A percentile compares a stretch with the other conserved stretches of the same genome.
Conservation (phyloP, 805 yeast species). For the Cyberlindnera meyerae region DNA sequence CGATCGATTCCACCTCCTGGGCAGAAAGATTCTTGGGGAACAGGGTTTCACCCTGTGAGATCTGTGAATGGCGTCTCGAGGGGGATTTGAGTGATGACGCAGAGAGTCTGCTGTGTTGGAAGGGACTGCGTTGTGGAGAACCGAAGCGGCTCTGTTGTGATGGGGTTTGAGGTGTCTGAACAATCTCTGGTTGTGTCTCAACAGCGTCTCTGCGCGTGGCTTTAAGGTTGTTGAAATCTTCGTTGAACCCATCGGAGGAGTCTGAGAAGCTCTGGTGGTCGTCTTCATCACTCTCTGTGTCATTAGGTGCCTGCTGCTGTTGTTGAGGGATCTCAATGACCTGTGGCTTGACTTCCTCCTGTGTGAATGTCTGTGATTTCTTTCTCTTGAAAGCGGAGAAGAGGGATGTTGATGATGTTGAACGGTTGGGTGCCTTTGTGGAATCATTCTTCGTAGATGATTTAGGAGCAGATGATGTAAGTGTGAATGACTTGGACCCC, state of each 20-base stretch:
- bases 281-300: not conserved
- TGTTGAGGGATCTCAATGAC: slow-evolving; percentile 1
- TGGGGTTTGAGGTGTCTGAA: not conserved
- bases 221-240: slow-evolving; percentile 22
- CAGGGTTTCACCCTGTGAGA: slow-evolving; percentile 47
- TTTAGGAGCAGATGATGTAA: slow-evolving; percentile 3
- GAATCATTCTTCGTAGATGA: too few species aligned
- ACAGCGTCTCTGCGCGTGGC: not conserved
- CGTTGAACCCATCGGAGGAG: slow-evolving; percentile 21
- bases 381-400: slow-evolving; percentile 24
- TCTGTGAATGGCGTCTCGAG: slow-evolving; percentile 12
- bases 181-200: not conserved
- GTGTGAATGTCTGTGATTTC: slow-evolving; percentile 4
- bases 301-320: too few species aligned
- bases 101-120: slow-evolving; percentile 6
- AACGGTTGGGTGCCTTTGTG: too few species aligned
- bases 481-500: slow-evolving; percentile 17
- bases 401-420: slow-evolving; percentile 23
- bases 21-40: slow-evolving; percentile 67
- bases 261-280: slow-evolving; percentile 6
- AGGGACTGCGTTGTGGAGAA: not conserved
- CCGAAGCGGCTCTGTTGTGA: not conserved
- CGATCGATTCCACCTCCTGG: slow-evolving; percentile 70
- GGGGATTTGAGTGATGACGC: slow-evolving; percentile 4
- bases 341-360: not conserved